These are phyloP conservation scores for Stereocaulon alpinum DNA, from an alignment of 495 filamentous ascomycete species.

Conservation along the genomic window DNA sequence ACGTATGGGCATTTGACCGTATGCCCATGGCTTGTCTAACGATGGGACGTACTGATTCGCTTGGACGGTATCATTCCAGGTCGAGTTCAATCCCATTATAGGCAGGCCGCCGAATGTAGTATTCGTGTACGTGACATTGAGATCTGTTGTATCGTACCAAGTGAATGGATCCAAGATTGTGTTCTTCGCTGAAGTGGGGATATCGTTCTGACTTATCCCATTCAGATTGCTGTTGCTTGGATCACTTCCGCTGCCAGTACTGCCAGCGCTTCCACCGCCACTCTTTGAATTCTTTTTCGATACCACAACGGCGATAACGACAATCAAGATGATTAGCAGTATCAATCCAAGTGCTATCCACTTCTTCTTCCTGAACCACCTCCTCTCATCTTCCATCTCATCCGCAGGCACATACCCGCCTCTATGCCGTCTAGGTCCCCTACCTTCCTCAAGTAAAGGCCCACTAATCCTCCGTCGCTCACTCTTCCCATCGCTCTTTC, in stretches of 20 bases:
- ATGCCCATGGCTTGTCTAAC: slow-evolving; percentile 59
- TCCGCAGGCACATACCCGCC: slow-evolving; percentile 22
- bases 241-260: slow-evolving; percentile 26
- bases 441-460: slow-evolving; percentile 56
- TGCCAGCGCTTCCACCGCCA: slow-evolving; percentile 17
- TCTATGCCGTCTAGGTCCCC: slow-evolving; percentile 13
- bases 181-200: slow-evolving; percentile 59
- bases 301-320: slow-evolving; percentile 67
- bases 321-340: slow-evolving; percentile 55
- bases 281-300: slow-evolving; percentile 48
- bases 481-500: slow-evolving; percentile 29
- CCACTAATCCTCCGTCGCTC: slow-evolving; percentile 56
- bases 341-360: slow-evolving; percentile 30
- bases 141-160: slow-evolving; percentile 85
- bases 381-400: slow-evolving; percentile 25
- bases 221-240: slow-evolving; percentile 48
- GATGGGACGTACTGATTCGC: slow-evolving; percentile 74
- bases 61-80: slow-evolving; percentile 73
- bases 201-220: slow-evolving; percentile 46
- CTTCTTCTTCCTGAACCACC: slow-evolving; percentile 29
- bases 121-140: slow-evolving; percentile 90
- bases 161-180: slow-evolving; percentile 81
- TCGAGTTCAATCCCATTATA: slow-evolving; percentile 78
- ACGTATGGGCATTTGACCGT: slow-evolving; percentile 66
- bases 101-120: slow-evolving; percentile 74